Evolutionary conservation across 495 filamentous ascomycete genomes (phyloP), one percentile per base, ranked within the genome.

Genomic region (Penicillium daleae): DNA sequence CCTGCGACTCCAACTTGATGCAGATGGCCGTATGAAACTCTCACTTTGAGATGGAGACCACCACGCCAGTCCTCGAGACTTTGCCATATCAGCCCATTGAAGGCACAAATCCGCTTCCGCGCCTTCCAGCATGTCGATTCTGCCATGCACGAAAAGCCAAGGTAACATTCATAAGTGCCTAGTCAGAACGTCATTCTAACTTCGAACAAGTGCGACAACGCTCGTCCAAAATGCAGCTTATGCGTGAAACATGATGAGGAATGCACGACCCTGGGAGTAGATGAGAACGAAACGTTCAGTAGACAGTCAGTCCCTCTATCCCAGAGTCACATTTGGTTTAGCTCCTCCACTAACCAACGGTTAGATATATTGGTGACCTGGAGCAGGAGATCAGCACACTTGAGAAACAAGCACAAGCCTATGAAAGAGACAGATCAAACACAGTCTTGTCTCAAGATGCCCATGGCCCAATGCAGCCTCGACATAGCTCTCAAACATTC

Each of bases 61-160:
- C 22, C 48, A n/a, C 48, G 24, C 24, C 24, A 15, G 24, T 6
- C 46, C 46, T 53, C 31, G 26, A 53, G 4, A 7, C 6, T 19
- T 33, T 33, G 19, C 21, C 19, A 51, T 31, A 29, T 46, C 48
- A 59, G 35, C n/a, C 39, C 3, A 49, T 27, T 21, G 58, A 65
- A 44, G 46, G 44, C 42, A 24, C 26, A 8, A 50, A 21, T 29
- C 54, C n/a, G 39, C 39, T 57, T 31, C 60, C 66, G 21, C 58
- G 65, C 6, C 65, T 74, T 26, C 69, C 71, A 26, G 71, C 71
- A 3, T 74, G 71, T 59, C 71, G 65, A 24, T 66, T 64, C 15
- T 74, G 71, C 49, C 66, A 74, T 44, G 56, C 66, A 31, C 64
- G 65, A 50, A 74, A 74, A 61, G 54, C 60, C 40, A 74, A 70